A percentile compares a stretch with the other conserved stretches of the same genome.
Conservation (phyloP, 1,139 yeast species). For the Pichia sp. region DNA sequence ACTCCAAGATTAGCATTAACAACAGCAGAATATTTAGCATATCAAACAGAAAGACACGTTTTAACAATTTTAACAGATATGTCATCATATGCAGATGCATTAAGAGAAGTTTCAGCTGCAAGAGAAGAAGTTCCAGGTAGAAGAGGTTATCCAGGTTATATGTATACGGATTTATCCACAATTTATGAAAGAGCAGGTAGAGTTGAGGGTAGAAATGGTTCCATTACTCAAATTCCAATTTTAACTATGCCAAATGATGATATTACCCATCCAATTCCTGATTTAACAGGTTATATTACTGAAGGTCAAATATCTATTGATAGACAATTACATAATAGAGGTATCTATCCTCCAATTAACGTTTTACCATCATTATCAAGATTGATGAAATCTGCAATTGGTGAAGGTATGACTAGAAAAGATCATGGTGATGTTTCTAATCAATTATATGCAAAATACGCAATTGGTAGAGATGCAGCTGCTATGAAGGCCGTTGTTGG, state of each 20-base stretch:
- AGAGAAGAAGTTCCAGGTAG: constrained; percentile 99
- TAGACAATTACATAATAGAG: constrained; percentile 92
- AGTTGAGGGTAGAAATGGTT: constrained; percentile 99
- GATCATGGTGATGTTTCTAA: constrained; percentile 99
- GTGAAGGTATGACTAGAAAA: constrained; percentile 99
- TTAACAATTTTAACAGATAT: constrained; percentile 96
- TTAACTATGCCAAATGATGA: constrained; percentile 99
- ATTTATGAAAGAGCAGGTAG: constrained; percentile 99
- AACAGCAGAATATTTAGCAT: constrained; percentile 96
- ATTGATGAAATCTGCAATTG: constrained; percentile 98
- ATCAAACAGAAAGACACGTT: constrained; percentile 98
- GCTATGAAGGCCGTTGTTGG: constrained; percentile 99
- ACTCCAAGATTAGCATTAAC: constrained; percentile 99
- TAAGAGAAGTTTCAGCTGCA: constrained; percentile 99
- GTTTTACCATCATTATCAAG: constrained; percentile 96
- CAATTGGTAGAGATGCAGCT: constrained; percentile 99
- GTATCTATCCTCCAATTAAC: constrained; percentile 97
- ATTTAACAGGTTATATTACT: constrained; percentile 97
- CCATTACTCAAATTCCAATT: constrained; percentile 97
- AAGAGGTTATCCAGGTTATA: constrained; percentile 99
- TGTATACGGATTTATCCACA: constrained; percentile 98
- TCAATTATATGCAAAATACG: constrained; percentile 97
- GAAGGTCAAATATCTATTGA: constrained; percentile 98
- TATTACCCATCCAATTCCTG: constrained; percentile 99
- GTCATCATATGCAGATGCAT: constrained; percentile 99